Evolutionary conservation across 305 asterid genomes (phyloP).

Genomic region (Solanum hybrid): DNA sequence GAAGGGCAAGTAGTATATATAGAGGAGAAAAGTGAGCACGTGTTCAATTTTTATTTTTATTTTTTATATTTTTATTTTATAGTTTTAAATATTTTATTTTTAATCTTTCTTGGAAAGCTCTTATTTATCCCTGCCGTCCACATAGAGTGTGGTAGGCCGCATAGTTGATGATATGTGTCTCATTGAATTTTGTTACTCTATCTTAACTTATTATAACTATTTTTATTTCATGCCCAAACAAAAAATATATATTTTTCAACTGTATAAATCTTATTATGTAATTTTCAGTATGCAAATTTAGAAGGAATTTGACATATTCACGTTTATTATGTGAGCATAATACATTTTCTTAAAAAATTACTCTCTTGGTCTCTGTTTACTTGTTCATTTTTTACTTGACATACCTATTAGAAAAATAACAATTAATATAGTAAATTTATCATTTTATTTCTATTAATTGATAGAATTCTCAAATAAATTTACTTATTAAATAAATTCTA

Average conservation of each 20-base stretch:
- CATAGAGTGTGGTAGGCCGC: not conserved
- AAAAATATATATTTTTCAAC: not conserved
- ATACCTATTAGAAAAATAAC: too few species aligned
- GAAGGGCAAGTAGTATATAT: not conserved
- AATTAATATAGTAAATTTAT: too few species aligned
- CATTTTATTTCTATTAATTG: too few species aligned
- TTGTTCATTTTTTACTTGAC: too few species aligned
- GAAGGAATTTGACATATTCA: not conserved
- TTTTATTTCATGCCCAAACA: not conserved
- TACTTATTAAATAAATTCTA: too few species aligned
- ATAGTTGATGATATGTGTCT: not conserved
- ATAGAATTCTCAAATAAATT: too few species aligned
- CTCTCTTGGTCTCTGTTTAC: too few species aligned
- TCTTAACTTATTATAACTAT: not conserved
- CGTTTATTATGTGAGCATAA: not conserved
- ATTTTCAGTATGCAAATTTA: not conserved
- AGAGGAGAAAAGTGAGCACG: not conserved
- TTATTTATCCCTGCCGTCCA: constrained; percentile 15
- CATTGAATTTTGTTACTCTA: not conserved
- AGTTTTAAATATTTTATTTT: not conserved
- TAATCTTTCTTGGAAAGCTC: not conserved
- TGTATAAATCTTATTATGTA: not conserved
- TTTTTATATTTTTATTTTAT: not conserved
- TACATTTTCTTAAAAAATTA: not conserved
- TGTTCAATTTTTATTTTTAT: not conserved